These are phyloP conservation scores for Alternaria triticina DNA, from an alignment of 2,329 filamentous ascomycete genomes.

Conservation along the genomic window DNA sequence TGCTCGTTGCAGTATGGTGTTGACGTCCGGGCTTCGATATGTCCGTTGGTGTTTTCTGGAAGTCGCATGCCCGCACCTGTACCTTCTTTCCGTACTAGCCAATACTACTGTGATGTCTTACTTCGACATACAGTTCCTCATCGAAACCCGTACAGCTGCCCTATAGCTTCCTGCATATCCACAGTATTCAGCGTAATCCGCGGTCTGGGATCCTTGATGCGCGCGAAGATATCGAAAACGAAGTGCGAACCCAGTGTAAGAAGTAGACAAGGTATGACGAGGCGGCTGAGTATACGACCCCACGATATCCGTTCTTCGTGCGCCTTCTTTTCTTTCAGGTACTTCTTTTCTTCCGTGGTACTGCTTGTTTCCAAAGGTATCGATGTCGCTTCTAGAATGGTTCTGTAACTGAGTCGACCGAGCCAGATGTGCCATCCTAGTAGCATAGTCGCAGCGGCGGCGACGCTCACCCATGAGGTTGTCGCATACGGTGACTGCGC, in stretches of 20 bases:
- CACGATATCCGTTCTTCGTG: slow-evolving; percentile 7
- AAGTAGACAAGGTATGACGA: slow-evolving; percentile 14
- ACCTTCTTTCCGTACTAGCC: background rate
- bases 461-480: background rate
- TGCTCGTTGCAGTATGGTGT: background rate
- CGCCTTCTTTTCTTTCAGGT: background rate
- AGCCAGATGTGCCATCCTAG: slow-evolving; percentile 24
- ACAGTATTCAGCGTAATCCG: slow-evolving; percentile 5
- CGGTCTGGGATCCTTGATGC: background rate
- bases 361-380: background rate
- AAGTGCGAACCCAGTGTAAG: slow-evolving; percentile 13
- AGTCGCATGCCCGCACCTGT: background rate
- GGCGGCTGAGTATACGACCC: slow-evolving; percentile 14
- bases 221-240: background rate
- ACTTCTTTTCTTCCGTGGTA: background rate
- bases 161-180: slow-evolving; percentile 12
- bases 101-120: background rate
- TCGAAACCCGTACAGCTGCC: slow-evolving; percentile 5
- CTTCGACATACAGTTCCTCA: background rate
- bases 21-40: background rate
- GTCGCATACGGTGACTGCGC: slow-evolving; percentile 20
- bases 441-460: slow-evolving; percentile 9
- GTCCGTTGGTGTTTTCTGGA: background rate
- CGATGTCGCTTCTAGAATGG: slow-evolving; percentile 6
- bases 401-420: slow-evolving; percentile 15